phyloP scores from a whole-genome alignment of 306 rosid species.

The Dalbergia cultrata region DNA sequence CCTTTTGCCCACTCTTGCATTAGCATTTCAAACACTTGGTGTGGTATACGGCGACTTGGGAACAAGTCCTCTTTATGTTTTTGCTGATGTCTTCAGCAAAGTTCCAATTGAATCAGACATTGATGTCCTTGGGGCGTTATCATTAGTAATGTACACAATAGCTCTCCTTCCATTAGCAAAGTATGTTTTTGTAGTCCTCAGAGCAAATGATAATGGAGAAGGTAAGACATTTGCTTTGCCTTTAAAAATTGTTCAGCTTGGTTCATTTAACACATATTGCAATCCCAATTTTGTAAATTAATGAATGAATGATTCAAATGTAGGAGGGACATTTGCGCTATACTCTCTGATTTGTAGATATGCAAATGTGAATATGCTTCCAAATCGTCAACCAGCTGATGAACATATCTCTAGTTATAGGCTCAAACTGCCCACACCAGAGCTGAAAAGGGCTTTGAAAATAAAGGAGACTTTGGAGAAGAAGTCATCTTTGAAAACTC shows the following conservation, averaged over 20 bases:
- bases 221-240: slow-evolving; percentile 56
- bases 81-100: slow-evolving; percentile 91
- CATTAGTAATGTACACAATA: slow-evolving; percentile 91
- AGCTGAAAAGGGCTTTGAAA: slow-evolving; percentile 83
- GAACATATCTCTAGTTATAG: slow-evolving; percentile 86
- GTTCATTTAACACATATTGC: slow-evolving; percentile 35
- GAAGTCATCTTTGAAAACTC: slow-evolving; percentile 62
- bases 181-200: slow-evolving; percentile 91
- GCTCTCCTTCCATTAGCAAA: slow-evolving; percentile 89
- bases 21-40: slow-evolving; percentile 96
- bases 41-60: slow-evolving; percentile 99
- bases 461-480: slow-evolving; percentile 85
- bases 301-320: slow-evolving; percentile 45
- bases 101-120: slow-evolving; percentile 70
- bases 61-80: slow-evolving; percentile 94
- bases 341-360: slow-evolving; percentile 96
- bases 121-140: slow-evolving; percentile 90
- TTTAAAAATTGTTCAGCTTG: slow-evolving; percentile 19
- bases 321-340: slow-evolving; percentile 98
- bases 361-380: slow-evolving; percentile 85
- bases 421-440: slow-evolving; percentile 95
- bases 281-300: slow-evolving; percentile 6
- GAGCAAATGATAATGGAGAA: slow-evolving; percentile 98
- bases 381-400: slow-evolving; percentile 92
- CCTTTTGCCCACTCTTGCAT: slow-evolving; percentile 67